A percentile compares a stretch with the other conserved stretches of the same genome.
Evolutionary conservation across 2,329 filamentous ascomycete species (phyloP).

Genomic region (Trichoderma guizhouense): DNA sequence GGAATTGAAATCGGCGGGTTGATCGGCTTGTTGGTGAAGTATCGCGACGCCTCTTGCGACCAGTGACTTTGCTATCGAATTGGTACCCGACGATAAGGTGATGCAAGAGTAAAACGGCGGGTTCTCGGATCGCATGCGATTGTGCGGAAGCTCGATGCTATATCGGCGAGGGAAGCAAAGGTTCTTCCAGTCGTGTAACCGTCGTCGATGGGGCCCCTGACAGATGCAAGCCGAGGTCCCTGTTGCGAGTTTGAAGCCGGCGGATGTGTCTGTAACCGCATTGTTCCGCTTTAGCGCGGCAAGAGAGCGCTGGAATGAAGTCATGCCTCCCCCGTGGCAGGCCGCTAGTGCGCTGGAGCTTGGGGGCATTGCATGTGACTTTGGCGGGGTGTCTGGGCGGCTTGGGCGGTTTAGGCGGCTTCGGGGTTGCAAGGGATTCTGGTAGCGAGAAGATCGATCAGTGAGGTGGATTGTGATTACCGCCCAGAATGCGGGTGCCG

Average conservation of each 20-base stretch:
- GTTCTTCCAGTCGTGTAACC: background rate
- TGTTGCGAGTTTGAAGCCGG: slow-evolving; percentile 1
- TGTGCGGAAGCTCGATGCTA: slow-evolving; percentile 5
- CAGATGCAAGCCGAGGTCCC: slow-evolving; percentile 18
- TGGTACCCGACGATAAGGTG: background rate
- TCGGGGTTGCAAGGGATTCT: background rate
- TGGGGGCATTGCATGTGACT: slow-evolving; percentile 27
- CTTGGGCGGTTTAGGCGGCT: background rate
- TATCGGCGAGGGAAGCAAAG: background rate
- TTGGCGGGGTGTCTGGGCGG: slow-evolving; percentile 19
- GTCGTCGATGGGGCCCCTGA: slow-evolving; percentile 8
- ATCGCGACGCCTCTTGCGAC: background rate
- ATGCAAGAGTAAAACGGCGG: background rate
- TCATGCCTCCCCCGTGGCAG: slow-evolving; percentile 20
- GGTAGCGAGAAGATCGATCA: background rate
- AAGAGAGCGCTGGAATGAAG: slow-evolving; percentile 23
- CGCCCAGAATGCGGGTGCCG: background rate
- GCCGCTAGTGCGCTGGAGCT: slow-evolving; percentile 8
- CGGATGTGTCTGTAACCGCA: background rate
- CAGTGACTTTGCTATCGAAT: background rate
- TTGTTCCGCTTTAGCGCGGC: slow-evolving; percentile 15
- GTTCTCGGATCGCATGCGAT: background rate
- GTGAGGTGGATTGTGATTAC: background rate
- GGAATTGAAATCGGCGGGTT: background rate
- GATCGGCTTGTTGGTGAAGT: background rate